Percentiles rank a stretch among this genome's conserved stretches.
Conservation (phyloP, 2,329 filamentous ascomycete species). For the Escovopsis sp. region DNA sequence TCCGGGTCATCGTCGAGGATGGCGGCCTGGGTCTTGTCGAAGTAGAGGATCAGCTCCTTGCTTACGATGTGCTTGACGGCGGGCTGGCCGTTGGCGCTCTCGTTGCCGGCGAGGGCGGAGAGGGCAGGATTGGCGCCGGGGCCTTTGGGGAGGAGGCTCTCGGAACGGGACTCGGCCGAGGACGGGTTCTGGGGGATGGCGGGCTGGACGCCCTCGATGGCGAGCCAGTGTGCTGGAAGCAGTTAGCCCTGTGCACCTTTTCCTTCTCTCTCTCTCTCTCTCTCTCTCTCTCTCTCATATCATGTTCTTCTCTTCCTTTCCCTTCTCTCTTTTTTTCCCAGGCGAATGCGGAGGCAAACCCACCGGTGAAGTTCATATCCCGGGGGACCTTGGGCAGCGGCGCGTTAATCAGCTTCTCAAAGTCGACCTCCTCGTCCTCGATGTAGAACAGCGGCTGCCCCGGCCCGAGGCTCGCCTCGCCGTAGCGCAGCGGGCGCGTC, state of each 20-base stretch:
- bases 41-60: slow-evolving; percentile 92
- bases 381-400: slow-evolving; percentile 87
- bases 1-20: slow-evolving; percentile 79
- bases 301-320: no score
- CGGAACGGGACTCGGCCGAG: slow-evolving; percentile 63
- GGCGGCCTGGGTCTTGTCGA: slow-evolving; percentile 83
- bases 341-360: no score
- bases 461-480: slow-evolving; percentile 83
- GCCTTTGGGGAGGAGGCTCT: slow-evolving; percentile 80
- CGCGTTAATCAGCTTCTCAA: slow-evolving; percentile 96
- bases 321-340: no score
- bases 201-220: slow-evolving; percentile 92
- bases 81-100: slow-evolving; percentile 72
- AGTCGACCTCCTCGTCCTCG: slow-evolving; percentile 96
- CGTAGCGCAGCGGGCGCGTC: slow-evolving; percentile 73
- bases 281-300: no score
- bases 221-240: slow-evolving; percentile 75
- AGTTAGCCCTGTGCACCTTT: slow-evolving; percentile 5
- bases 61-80: slow-evolving; percentile 91
- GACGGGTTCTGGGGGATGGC: slow-evolving; percentile 94
- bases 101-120: slow-evolving; percentile 65
- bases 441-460: slow-evolving; percentile 94
- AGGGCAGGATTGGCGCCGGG: slow-evolving; percentile 75
- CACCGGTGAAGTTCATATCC: slow-evolving; percentile 83
- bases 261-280: no score